phyloP scores from a whole-genome alignment of 257 asterid species.

The Ocimum tenuiflorum region DNA sequence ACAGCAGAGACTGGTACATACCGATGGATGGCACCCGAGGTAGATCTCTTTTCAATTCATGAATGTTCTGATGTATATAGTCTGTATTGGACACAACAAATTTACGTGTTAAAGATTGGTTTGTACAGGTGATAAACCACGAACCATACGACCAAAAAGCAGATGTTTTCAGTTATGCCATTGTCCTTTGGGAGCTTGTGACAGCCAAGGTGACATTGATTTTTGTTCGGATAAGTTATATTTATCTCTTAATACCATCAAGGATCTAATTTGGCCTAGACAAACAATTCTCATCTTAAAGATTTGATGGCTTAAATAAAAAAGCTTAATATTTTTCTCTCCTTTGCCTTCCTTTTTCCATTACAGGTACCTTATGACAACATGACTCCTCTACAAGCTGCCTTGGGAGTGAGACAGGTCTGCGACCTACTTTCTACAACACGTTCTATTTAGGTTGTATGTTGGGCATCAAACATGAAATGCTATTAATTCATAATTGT shows the following conservation, averaged over 20 bases:
- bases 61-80: background rate
- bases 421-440: slow-evolving; percentile 12
- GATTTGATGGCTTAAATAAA: background rate
- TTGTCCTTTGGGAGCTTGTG: slow-evolving; percentile 92
- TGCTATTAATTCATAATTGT: background rate
- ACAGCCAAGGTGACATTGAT: slow-evolving; percentile 56
- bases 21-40: slow-evolving; percentile 99
- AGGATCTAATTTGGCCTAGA: background rate
- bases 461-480: background rate
- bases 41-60: slow-evolving; percentile 16
- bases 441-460: background rate
- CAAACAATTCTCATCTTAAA: background rate
- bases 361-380: slow-evolving; percentile 72
- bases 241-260: slow-evolving; percentile 8
- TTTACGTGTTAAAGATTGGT: background rate
- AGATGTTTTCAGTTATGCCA: slow-evolving; percentile 84
- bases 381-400: slow-evolving; percentile 83
- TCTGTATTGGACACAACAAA: background rate
- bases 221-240: slow-evolving; percentile 1
- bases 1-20: slow-evolving; percentile 99
- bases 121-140: slow-evolving; percentile 67
- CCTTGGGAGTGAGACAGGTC: slow-evolving; percentile 88
- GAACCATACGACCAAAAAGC: slow-evolving; percentile 90
- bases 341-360: slow-evolving; percentile 3
- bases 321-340: background rate